phyloP scores from a whole-genome alignment of 805 yeast species.

The Candida coleopterorum region DNA sequence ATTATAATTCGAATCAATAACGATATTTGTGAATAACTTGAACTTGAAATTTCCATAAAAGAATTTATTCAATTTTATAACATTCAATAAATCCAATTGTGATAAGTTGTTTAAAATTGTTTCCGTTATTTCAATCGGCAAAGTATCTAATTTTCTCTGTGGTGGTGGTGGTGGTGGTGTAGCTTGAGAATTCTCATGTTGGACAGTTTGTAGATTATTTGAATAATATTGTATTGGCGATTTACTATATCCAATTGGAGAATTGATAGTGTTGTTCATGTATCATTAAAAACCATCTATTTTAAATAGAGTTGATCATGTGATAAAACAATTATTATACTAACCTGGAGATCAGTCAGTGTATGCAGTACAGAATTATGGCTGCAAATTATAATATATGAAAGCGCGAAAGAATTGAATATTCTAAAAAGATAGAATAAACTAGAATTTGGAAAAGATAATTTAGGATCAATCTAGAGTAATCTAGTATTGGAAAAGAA shows the following conservation, averaged over 20 bases:
- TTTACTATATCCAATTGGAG: conserved; percentile 6
- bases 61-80: conserved; percentile 24
- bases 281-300: no score
- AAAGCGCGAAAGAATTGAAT: no score
- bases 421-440: no score
- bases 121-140: conserved; percentile 35
- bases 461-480: no score
- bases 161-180: not conserved
- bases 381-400: no score
- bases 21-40: conserved; percentile 34
- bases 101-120: conserved; percentile 28
- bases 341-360: no score
- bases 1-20: conserved; percentile 34
- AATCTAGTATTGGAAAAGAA: no score
- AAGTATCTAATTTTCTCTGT: conserved; percentile 17
- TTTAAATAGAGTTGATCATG: no score
- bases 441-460: no score
- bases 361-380: no score
- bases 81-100: conserved; percentile 34
- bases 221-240: conserved; percentile 5
- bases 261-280: no score
- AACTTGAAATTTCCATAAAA: conserved; percentile 27
- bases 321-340: no score
- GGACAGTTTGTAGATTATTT: not conserved
- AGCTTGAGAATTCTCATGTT: not conserved